Evolutionary conservation across 345 rosid genomes (phyloP).

Genomic region (Citrus australasica): DNA sequence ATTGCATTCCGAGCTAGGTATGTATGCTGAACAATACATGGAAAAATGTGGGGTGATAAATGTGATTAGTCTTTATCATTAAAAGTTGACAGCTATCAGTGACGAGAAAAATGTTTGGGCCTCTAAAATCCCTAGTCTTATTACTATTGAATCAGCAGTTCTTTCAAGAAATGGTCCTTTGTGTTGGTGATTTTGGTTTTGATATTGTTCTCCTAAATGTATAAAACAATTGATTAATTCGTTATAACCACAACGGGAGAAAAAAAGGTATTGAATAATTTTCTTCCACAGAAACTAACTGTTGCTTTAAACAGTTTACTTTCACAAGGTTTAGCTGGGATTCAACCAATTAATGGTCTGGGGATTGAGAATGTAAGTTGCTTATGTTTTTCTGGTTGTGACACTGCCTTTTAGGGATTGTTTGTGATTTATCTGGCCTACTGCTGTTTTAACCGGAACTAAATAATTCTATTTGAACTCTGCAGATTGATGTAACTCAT

Average conservation of each 20-base stretch:
- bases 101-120: neutral
- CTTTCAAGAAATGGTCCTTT: neutral
- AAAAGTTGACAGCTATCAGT: neutral
- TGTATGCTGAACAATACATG: neutral
- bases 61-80: constrained; percentile 1
- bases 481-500: constrained; percentile 79
- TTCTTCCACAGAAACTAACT: neutral
- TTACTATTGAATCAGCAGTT: neutral
- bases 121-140: neutral
- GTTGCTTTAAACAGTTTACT: constrained; percentile 51
- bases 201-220: neutral
- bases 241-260: too few species aligned
- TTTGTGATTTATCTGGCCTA: neutral
- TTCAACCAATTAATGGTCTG: constrained; percentile 65
- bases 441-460: neutral
- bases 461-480: neutral
- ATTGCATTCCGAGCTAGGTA: constrained; percentile 98
- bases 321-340: constrained; percentile 92
- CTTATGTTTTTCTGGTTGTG: constrained; percentile 4
- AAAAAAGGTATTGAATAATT: neutral
- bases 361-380: constrained; percentile 87
- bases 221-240: neutral
- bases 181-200: neutral
- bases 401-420: neutral
- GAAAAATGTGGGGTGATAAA: neutral